phyloP scores from a whole-genome alignment of 2,329 filamentous ascomycete species.

The Cordyceps cateniannulata region DNA sequence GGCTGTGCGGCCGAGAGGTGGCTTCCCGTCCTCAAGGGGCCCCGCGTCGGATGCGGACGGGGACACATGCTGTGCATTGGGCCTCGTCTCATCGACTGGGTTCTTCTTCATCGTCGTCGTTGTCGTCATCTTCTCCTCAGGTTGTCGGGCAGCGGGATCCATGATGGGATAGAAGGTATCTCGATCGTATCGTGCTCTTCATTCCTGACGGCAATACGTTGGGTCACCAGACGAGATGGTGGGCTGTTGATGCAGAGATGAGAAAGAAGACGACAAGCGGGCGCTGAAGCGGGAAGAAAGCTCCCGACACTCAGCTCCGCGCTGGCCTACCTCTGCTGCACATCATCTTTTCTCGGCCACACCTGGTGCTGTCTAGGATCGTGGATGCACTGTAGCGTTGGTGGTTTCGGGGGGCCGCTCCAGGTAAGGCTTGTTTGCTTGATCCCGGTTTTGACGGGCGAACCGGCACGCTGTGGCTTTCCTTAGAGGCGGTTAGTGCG shows the following conservation, averaged over 20 bases:
- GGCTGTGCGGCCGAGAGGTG: not conserved
- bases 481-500: not conserved
- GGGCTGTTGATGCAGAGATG: not conserved
- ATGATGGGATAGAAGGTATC: not conserved
- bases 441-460: not conserved
- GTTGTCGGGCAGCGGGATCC: not conserved
- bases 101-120: not conserved
- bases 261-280: not conserved
- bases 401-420: not conserved
- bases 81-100: not conserved
- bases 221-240: not conserved
- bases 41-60: not conserved
- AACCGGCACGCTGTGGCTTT: slow-evolving; percentile 4
- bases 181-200: not conserved
- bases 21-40: not conserved
- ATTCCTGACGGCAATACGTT: not conserved
- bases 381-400: not conserved
- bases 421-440: not conserved
- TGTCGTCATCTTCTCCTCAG: not conserved
- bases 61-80: not conserved
- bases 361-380: not conserved
- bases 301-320: no score
- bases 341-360: not conserved
- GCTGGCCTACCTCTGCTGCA: not conserved
- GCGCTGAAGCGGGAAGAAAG: not conserved